Evolutionary conservation across 345 rosid genomes (phyloP).

Genomic region (Passiflora organensis): DNA sequence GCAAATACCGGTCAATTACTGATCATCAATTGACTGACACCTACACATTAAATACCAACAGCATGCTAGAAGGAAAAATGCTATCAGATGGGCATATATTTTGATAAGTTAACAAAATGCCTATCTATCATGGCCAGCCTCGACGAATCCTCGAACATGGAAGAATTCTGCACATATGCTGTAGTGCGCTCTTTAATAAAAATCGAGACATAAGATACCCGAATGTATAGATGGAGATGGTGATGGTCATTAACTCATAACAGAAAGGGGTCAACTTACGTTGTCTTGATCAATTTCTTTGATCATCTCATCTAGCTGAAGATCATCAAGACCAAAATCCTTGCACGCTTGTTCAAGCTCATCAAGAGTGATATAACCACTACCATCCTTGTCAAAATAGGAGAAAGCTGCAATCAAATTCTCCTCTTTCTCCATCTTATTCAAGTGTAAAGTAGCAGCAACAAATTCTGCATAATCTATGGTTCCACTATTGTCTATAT

Average conservation of each 20-base stretch:
- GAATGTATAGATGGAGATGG: neutral
- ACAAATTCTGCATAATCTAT: conserved; percentile 90
- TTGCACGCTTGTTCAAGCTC: conserved; percentile 94
- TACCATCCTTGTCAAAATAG: conserved; percentile 86
- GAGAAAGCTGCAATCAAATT: conserved; percentile 80
- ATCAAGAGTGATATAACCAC: conserved; percentile 84
- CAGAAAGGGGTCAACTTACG: no score
- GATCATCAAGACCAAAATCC: conserved; percentile 85
- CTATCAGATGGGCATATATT: neutral
- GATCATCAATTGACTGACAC: neutral
- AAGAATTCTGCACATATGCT: no score
- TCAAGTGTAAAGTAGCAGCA: conserved; percentile 88
- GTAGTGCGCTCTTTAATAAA: no score
- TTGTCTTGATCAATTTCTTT: conserved; percentile 88
- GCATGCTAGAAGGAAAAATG: neutral
- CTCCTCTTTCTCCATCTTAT: conserved; percentile 91
- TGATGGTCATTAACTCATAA: no score
- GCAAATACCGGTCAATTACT: no score
- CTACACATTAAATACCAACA: neutral
- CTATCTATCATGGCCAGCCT: no score
- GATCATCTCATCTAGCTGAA: conserved; percentile 72
- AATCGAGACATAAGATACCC: no score
- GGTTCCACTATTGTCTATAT: conserved; percentile 83
- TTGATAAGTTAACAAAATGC: no score
- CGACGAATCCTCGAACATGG: no score